Evolutionary conservation across 176 grass and related monocot species (phyloP).

Genomic region (Areca catechu): DNA sequence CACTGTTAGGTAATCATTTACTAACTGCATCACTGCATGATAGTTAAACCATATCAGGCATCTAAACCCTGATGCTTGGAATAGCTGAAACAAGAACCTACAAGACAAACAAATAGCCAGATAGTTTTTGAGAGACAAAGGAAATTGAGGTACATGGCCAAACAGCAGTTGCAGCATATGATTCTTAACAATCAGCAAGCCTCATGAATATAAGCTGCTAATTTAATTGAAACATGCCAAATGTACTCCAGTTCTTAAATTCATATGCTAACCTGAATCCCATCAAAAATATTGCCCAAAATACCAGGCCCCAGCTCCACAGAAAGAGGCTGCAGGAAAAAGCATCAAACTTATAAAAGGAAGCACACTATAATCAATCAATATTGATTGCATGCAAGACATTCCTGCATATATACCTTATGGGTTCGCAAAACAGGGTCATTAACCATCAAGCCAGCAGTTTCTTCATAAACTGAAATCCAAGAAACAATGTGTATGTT

Average conservation of each 20-base stretch:
- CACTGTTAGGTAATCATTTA: background rate
- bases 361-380: background rate
- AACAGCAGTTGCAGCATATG: no score
- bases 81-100: background rate
- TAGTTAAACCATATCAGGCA: background rate
- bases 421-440: conserved; percentile 69
- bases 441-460: conserved; percentile 76
- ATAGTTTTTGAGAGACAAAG: no score
- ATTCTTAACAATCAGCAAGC: no score
- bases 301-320: conserved; percentile 75
- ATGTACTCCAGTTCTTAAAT: background rate
- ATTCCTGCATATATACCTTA: conserved; percentile 25
- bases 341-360: background rate
- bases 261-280: conserved; percentile 52
- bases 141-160: no score
- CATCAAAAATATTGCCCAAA: conserved; percentile 93
- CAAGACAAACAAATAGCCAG: no score
- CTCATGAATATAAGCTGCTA: no score
- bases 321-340: conserved; percentile 57
- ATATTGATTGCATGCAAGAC: background rate
- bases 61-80: background rate
- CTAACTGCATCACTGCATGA: background rate
- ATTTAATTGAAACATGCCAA: background rate
- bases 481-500: background rate
- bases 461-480: conserved; percentile 77